phyloP scores from a whole-genome alignment of 106 monocot species.

The Vanilla planifolia region DNA sequence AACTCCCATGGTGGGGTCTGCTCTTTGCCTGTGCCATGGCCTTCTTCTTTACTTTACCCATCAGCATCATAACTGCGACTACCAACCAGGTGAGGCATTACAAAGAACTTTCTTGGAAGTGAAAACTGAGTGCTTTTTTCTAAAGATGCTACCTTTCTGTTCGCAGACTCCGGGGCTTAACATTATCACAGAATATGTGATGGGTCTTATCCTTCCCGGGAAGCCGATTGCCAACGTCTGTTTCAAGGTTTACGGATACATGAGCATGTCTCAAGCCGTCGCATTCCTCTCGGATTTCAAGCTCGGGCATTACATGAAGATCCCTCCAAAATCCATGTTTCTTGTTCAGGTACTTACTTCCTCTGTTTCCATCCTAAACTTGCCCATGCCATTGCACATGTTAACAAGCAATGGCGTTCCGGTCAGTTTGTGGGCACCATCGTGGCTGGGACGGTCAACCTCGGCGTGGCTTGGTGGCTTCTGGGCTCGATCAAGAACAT shows the following conservation, averaged over 20 bases:
- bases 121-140: too few relatives aligned
- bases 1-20: conserved; percentile 91
- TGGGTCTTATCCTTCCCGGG: conserved; percentile 82
- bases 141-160: too few relatives aligned
- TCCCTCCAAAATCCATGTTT: conserved; percentile 93
- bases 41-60: conserved; percentile 86
- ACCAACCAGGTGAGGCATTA: conserved; percentile 67
- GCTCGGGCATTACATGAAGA: conserved; percentile 95
- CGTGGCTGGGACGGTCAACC: conserved; percentile 78
- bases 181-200: conserved; percentile 86
- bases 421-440: conserved; percentile 75
- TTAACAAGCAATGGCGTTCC: neutral
- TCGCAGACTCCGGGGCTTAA: conserved; percentile 83
- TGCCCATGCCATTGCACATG: too few relatives aligned
- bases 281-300: conserved; percentile 89
- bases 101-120: neutral
- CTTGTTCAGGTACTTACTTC: conserved; percentile 50
- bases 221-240: conserved; percentile 86
- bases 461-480: conserved; percentile 78
- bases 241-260: conserved; percentile 96
- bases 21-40: conserved; percentile 84
- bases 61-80: conserved; percentile 93
- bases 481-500: conserved; percentile 73
- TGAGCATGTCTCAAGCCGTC: conserved; percentile 95
- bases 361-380: too few relatives aligned